Conservation (phyloP, 257 asterid species). For the Solanum acaule region DNA sequence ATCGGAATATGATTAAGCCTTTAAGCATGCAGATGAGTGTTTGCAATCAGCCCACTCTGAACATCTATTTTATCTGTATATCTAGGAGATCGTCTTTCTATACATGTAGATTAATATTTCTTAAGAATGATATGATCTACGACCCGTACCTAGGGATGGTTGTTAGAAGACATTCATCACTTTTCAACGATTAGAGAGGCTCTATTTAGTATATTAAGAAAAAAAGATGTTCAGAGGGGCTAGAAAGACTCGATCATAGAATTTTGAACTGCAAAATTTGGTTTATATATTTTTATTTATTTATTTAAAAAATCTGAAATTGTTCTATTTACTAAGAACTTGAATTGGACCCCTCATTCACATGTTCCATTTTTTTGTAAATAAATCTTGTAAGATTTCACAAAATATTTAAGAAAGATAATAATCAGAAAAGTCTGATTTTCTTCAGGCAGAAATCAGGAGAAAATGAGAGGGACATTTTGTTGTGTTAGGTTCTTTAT, state of each 20-base stretch:
- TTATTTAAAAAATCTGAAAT: neutral
- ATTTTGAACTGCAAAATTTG: neutral
- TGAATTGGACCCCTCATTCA: neutral
- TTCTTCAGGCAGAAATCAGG: neutral
- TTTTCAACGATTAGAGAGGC: neutral
- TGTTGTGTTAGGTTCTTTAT: neutral
- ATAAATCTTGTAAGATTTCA: neutral
- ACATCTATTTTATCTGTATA: neutral
- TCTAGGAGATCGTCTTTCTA: neutral
- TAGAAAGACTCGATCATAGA: neutral
- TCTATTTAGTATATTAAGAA: neutral
- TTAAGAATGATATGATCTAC: neutral
- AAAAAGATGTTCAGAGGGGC: neutral
- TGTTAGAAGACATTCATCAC: neutral
- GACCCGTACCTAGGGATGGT: neutral
- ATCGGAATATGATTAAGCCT: neutral
- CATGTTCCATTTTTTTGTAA: neutral
- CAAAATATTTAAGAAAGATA: neutral
- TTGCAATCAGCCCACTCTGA: neutral
- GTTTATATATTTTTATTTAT: neutral
- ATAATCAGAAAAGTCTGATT: neutral
- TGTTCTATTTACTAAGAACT: neutral
- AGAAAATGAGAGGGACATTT: neutral
- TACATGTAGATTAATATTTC: neutral
- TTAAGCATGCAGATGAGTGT: neutral